Percentiles rank a stretch among this genome's conserved stretches.
phyloP scores from a whole-genome alignment of 306 rosid species.

The Carpinus fangiana region DNA sequence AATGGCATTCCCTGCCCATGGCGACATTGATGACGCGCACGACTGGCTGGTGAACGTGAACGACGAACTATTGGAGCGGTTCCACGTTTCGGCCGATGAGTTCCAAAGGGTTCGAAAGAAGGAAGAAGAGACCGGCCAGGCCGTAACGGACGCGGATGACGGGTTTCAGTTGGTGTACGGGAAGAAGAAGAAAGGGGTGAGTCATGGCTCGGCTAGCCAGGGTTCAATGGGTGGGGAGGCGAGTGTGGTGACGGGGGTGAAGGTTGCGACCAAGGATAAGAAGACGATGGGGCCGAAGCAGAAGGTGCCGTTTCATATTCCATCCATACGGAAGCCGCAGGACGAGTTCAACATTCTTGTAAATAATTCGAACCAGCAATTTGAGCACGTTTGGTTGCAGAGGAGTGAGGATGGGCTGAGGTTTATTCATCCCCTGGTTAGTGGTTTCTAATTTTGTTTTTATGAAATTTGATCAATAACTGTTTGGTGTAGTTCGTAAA shows the following conservation, averaged over 20 bases:
- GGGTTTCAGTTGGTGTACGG: constrained; percentile 72
- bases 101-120: constrained; percentile 46
- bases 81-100: constrained; percentile 60
- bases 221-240: constrained; percentile 16
- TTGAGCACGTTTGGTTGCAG: constrained; percentile 92
- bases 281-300: constrained; percentile 51
- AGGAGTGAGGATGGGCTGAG: constrained; percentile 64
- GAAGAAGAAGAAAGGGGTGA: constrained; percentile 52
- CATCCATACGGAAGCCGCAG: constrained; percentile 76
- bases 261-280: constrained; percentile 57
- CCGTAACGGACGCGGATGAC: constrained; percentile 37
- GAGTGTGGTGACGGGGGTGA: constrained; percentile 36
- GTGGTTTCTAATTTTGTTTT: constrained; percentile 32
- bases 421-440: constrained; percentile 83
- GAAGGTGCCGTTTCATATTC: constrained; percentile 85
- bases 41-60: constrained; percentile 79
- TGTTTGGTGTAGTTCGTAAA: neutral
- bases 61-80: constrained; percentile 67
- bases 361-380: constrained; percentile 69
- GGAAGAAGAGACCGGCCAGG: constrained; percentile 48
- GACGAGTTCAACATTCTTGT: constrained; percentile 66
- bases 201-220: constrained; percentile 26
- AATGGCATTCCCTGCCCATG: constrained; percentile 35
- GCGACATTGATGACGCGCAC: constrained; percentile 57
- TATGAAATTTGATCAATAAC: neutral